A percentile compares a stretch with the other conserved stretches of the same genome.
phyloP scores from a whole-genome alignment of 148 eudicot species.

The Heliamphora exappendiculata region DNA sequence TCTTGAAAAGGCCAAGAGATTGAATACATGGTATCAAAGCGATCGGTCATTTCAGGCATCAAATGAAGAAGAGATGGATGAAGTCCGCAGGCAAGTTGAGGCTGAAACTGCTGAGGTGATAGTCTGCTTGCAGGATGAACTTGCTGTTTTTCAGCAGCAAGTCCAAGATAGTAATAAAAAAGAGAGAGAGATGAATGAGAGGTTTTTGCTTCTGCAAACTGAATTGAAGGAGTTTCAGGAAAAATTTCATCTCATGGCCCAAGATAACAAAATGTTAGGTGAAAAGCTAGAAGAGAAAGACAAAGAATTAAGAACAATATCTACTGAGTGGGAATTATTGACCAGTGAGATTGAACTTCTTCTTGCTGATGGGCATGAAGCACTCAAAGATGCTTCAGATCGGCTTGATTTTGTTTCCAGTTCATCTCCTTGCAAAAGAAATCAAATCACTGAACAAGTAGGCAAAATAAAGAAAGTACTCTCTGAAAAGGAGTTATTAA shows the following conservation, averaged over 20 bases:
- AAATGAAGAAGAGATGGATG: constrained; percentile 82
- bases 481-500: constrained; percentile 56
- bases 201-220: constrained; percentile 29
- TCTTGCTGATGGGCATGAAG: constrained; percentile 59
- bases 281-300: constrained; percentile 48
- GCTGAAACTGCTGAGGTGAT: constrained; percentile 97
- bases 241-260: constrained; percentile 17
- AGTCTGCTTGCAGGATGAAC: constrained; percentile 90
- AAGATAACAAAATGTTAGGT: constrained; percentile 42
- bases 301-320: constrained; percentile 28
- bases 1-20: constrained; percentile 75
- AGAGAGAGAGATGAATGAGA: constrained; percentile 51
- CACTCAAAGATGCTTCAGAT: constrained; percentile 55
- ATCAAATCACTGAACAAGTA: constrained; percentile 50
- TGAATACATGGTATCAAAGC: constrained; percentile 57
- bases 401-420: constrained; percentile 42
- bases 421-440: constrained; percentile 29
- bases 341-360: constrained; percentile 54
- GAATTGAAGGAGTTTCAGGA: constrained; percentile 42
- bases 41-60: constrained; percentile 53
- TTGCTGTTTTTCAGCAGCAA: constrained; percentile 65
- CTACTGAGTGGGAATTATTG: constrained; percentile 48
- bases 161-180: constrained; percentile 49
- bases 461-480: constrained; percentile 48
- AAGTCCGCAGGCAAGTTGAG: constrained; percentile 76